Evolutionary conservation across 139 green algal genomes (phyloP).

Genomic region (Micractinium sp.): DNA sequence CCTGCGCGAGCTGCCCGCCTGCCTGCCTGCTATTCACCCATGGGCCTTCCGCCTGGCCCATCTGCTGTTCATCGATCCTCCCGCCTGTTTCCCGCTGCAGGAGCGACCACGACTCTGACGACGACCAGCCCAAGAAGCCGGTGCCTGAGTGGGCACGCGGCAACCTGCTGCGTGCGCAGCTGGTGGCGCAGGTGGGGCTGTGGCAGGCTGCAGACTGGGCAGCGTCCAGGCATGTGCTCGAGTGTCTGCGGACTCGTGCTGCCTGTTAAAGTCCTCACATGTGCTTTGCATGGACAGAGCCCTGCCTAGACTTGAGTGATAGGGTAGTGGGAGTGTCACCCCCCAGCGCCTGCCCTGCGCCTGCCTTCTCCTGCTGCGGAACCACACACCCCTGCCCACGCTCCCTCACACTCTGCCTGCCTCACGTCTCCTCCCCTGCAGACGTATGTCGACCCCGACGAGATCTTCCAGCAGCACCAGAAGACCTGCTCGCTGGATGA

Average conservation of each 20-base stretch:
- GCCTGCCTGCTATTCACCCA: background rate
- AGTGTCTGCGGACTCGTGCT: background rate
- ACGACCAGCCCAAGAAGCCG: slow-evolving; percentile 66
- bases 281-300: background rate
- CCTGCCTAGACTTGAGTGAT: background rate
- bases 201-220: background rate
- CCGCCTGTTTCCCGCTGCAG: background rate
- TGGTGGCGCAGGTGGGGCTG: slow-evolving; percentile 42
- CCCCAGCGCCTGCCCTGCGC: too few relatives aligned
- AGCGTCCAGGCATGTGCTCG: background rate
- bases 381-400: too few relatives aligned
- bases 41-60: background rate
- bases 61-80: background rate
- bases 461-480: slow-evolving; percentile 72
- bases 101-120: slow-evolving; percentile 62
- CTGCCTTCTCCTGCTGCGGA: too few relatives aligned
- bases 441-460: slow-evolving; percentile 70
- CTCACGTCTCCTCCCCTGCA: slow-evolving; percentile 30
- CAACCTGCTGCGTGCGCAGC: slow-evolving; percentile 49
- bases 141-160: slow-evolving; percentile 76
- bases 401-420: too few relatives aligned
- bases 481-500: slow-evolving; percentile 76
- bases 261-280: background rate
- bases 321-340: too few relatives aligned
- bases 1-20: background rate